These are phyloP conservation scores for Xylariales sp. DNA, from an alignment of 2,329 filamentous ascomycete species.

Conservation along the genomic window DNA sequence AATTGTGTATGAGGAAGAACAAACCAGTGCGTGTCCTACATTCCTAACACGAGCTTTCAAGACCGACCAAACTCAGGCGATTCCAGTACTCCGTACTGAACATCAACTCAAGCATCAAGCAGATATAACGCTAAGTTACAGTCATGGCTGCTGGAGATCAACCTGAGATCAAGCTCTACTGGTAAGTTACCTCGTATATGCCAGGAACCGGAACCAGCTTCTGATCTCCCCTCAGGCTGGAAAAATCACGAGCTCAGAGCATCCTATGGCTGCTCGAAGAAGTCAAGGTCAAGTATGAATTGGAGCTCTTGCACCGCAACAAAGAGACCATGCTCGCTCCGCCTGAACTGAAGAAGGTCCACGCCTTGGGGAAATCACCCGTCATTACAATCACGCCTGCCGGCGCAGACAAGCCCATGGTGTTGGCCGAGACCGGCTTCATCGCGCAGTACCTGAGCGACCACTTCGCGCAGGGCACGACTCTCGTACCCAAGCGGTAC, in stretches of 20 bases:
- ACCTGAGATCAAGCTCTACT: conserved; percentile 59
- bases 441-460: conserved; percentile 81
- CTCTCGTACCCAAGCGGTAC: conserved; percentile 49
- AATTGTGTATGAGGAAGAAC: too few species aligned
- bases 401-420: conserved; percentile 37
- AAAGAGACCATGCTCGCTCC: conserved; percentile 63
- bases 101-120: too few species aligned
- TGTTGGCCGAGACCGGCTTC: conserved; percentile 76
- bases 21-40: too few species aligned
- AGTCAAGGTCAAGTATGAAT: conserved; percentile 70
- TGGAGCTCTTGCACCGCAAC: conserved; percentile 73
- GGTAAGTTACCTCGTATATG: conserved; percentile 36
- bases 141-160: conserved; percentile 27
- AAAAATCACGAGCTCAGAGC: conserved; percentile 76
- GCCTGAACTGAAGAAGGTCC: conserved; percentile 68
- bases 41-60: too few species aligned
- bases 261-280: conserved; percentile 85
- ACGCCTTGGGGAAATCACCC: conserved; percentile 85
- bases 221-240: conserved; percentile 55
- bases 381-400: conserved; percentile 60
- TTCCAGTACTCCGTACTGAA: too few species aligned
- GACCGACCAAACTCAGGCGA: too few species aligned
- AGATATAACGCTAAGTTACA: background rate
- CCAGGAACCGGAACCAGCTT: background rate
- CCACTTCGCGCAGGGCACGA: conserved; percentile 43